These are phyloP conservation scores for Rhodomyrtus psidioides DNA, from an alignment of 441 rosid genomes.

Conservation along the genomic window DNA sequence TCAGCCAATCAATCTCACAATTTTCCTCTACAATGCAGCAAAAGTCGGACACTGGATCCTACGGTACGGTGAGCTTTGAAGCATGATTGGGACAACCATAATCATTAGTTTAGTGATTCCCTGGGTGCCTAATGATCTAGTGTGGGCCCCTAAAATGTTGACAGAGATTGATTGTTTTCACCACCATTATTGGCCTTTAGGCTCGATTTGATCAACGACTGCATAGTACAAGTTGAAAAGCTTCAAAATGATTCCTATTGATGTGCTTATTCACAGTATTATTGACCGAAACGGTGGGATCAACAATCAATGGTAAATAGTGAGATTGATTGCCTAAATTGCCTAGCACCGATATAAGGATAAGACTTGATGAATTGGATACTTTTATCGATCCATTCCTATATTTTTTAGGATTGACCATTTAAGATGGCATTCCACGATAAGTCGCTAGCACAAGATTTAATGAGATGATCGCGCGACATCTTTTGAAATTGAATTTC, in stretches of 20 bases:
- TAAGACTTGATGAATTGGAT: background rate
- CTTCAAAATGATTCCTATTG: background rate
- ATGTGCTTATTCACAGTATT: background rate
- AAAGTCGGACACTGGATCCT: background rate
- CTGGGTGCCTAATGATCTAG: background rate
- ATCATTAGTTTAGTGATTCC: background rate
- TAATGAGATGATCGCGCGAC: background rate
- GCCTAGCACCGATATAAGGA: background rate
- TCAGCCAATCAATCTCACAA: constrained; percentile 6
- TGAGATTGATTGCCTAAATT: constrained; percentile 8
- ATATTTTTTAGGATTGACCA: background rate
- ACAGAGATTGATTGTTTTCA: background rate
- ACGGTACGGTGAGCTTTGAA: background rate
- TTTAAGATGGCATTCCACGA: background rate
- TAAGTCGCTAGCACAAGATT: background rate
- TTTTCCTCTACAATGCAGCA: background rate
- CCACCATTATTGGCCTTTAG: background rate
- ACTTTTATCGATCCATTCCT: background rate
- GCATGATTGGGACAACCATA: background rate
- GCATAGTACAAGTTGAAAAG: background rate
- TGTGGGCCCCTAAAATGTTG: background rate
- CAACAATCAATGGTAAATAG: background rate
- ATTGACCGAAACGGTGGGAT: background rate
- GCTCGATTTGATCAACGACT: background rate
- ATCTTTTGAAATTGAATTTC: background rate